These are phyloP conservation scores for Rhizopogon salebrosus DNA, from an alignment of 768 basidiomycete genomes.

Conservation along the genomic window DNA sequence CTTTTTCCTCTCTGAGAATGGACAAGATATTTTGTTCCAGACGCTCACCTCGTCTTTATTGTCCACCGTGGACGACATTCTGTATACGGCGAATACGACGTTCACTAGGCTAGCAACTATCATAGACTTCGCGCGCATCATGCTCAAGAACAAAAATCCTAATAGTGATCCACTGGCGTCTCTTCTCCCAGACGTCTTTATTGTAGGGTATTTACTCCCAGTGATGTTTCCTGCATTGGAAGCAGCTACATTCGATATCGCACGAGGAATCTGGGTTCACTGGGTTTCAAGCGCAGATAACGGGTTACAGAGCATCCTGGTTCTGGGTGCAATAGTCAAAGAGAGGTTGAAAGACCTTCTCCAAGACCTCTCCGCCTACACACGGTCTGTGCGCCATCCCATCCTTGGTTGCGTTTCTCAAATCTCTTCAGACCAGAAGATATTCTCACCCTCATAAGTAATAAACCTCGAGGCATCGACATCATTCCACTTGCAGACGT, in stretches of 20 bases:
- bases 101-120: conserved; percentile 20
- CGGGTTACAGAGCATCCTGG: conserved; percentile 21
- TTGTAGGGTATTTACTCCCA: conserved; percentile 46
- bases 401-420: neutral
- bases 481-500: conserved; percentile 43
- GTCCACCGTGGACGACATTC: conserved; percentile 27
- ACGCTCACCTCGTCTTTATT: conserved; percentile 32
- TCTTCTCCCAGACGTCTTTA: conserved; percentile 40
- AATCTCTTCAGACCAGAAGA: conserved; percentile 37
- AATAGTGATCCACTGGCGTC: conserved; percentile 7
- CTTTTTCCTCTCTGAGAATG: conserved; percentile 23
- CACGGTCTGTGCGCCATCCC: conserved; percentile 24
- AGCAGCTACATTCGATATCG: conserved; percentile 12
- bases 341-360: conserved; percentile 38
- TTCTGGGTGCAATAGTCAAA: conserved; percentile 33
- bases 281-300: conserved; percentile 19
- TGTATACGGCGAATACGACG: conserved; percentile 20
- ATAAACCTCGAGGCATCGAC: conserved; percentile 30
- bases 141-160: conserved; percentile 12
- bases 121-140: conserved; percentile 29
- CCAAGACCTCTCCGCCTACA: conserved; percentile 26
- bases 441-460: conserved; percentile 33
- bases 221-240: conserved; percentile 15
- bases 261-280: conserved; percentile 26
- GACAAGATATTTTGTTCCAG: conserved; percentile 28